These are phyloP conservation scores for Diplodia scrobiculata DNA, from an alignment of 2,329 filamentous ascomycete species.

Conservation along the genomic window DNA sequence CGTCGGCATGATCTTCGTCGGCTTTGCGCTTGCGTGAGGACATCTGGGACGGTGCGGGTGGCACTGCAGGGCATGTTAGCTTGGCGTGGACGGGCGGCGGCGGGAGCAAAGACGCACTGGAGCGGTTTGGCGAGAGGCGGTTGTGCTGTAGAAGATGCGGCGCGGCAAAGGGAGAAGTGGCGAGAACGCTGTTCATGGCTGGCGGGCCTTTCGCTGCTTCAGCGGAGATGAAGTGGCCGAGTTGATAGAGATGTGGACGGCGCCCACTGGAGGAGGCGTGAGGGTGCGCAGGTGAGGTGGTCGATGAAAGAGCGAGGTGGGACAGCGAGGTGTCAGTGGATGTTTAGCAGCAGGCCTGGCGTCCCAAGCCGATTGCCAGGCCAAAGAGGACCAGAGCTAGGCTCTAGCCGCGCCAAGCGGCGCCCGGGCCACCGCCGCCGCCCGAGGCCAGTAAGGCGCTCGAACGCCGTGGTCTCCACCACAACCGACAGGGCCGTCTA, in stretches of 20 bases:
- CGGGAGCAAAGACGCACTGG: conserved; percentile 52
- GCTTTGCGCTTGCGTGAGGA: conserved; percentile 80
- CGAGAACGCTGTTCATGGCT: conserved; percentile 63
- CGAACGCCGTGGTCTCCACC: conserved; percentile 22
- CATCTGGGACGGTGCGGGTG: conserved; percentile 48
- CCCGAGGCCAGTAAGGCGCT: conserved; percentile 15
- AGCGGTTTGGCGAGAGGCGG: conserved; percentile 62
- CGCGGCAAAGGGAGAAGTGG: conserved; percentile 59
- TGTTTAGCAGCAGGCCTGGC: conserved; percentile 28
- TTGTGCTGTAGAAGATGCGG: conserved; percentile 64
- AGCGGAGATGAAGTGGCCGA: conserved; percentile 14
- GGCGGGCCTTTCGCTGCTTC: conserved; percentile 21
- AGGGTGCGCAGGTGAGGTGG: conserved; percentile 21
- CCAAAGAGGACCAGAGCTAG: conserved; percentile 11
- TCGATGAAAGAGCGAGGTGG: conserved; percentile 29
- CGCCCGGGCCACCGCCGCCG: conserved; percentile 16
- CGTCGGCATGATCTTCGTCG: conserved; percentile 64
- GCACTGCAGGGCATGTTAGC: conserved; percentile 40
- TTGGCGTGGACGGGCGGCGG: conserved; percentile 25
- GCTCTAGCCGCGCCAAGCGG: conserved; percentile 19
- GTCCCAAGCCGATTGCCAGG: conserved; percentile 7
- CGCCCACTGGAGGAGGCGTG: conserved; percentile 9
- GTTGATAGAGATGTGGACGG: conserved; percentile 11
- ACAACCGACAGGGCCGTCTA: conserved; percentile 6
- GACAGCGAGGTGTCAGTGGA: conserved; percentile 23